Base-by-base conservation (phyloP, 108 stramenopile species). In the Mayamaea pseudoterrestris region DNA sequence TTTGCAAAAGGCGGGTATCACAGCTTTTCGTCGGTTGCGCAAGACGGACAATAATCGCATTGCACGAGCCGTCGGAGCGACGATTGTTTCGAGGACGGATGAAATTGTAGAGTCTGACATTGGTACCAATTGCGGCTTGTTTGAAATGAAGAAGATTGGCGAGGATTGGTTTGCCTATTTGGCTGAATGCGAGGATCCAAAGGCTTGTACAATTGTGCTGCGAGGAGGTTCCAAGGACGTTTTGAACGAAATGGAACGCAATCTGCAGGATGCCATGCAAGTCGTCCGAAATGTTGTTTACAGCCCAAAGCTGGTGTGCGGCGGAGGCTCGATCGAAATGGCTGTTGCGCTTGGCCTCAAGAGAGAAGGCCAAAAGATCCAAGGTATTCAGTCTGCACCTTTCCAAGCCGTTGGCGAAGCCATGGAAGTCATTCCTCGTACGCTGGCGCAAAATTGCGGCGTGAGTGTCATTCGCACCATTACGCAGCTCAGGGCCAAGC, bases 21-120 rank as follows among this genome's bases (percentile, higher is more conserved):
- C 95, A 22, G 96, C 95, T 30, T 96, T 99, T 68, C 82, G 99
- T 23, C 71, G 99, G 27, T 58, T 99, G 51, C 84, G 99, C 24
- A 99, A 99, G 75, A 98, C 95, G 16, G 99, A 99, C 73, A 98
- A 99, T 83, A 98, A 99, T 65, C 94, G 99, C 41, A 63, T 98
- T 26, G 97, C 99, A n/a, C 71, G 91, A 20, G 97, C 97, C 0
- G 79, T 79, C 1, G 97, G 99, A 29, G 99, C 99, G 7, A 98
- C 97, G 26, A 95, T 99, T 68, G 96, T 96, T 3, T 75, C 66
- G 51, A 81, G 99, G 5, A 93, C 99, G 14, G 99, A 99, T 55
- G 99, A 99, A 66, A 94, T 99, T 50, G 79, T 88, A 40, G 99
- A 99, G 57, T 62, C 69, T 22, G 96, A 99, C 61, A 94, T 99